Conservation (phyloP, 129 eudicot species). For the Tagetes patula region DNA sequence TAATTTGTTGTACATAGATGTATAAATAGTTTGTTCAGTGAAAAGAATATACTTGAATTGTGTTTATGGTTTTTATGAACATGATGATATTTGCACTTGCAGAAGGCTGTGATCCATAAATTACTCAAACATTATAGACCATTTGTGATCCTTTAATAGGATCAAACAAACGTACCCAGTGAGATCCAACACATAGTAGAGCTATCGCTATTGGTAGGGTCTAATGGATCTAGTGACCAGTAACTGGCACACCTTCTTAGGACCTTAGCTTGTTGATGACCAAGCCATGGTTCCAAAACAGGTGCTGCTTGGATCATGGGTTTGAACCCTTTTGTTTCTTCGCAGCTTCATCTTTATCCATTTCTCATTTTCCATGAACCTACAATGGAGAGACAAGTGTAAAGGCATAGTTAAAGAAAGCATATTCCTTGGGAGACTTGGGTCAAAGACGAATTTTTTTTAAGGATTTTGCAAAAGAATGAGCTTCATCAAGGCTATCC, state of each 20-base stretch:
- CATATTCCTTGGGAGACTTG: slow-evolving; percentile 26
- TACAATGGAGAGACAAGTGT: not conserved
- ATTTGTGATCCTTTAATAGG: not conserved
- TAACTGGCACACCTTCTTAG: slow-evolving; percentile 11
- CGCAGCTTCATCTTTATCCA: slow-evolving; percentile 17
- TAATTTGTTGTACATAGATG: slow-evolving; percentile 44
- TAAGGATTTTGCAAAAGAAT: not conserved
- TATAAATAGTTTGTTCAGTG: slow-evolving; percentile 36
- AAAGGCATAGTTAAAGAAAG: slow-evolving; percentile 13
- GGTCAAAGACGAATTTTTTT: slow-evolving; percentile 16
- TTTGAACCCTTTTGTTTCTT: slow-evolving; percentile 17
- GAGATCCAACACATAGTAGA: no score
- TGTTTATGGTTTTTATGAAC: slow-evolving; percentile 17
- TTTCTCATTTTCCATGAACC: slow-evolving; percentile 16
- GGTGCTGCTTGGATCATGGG: slow-evolving; percentile 20
- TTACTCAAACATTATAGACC: not conserved
- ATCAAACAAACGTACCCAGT: no score
- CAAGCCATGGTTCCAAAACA: slow-evolving; percentile 12
- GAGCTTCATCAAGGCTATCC: not conserved
- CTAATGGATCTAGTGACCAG: slow-evolving; percentile 4
- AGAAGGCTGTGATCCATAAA: slow-evolving; percentile 6
- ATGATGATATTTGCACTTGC: slow-evolving; percentile 1
- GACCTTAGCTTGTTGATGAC: slow-evolving; percentile 14
- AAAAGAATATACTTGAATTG: slow-evolving; percentile 21
- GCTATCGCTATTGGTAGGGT: no score